Percentiles rank a stretch among this genome's conserved stretches.
Evolutionary conservation across 2,329 filamentous ascomycete genomes (phyloP).

Genomic region (Exophiala xenobiotica): DNA sequence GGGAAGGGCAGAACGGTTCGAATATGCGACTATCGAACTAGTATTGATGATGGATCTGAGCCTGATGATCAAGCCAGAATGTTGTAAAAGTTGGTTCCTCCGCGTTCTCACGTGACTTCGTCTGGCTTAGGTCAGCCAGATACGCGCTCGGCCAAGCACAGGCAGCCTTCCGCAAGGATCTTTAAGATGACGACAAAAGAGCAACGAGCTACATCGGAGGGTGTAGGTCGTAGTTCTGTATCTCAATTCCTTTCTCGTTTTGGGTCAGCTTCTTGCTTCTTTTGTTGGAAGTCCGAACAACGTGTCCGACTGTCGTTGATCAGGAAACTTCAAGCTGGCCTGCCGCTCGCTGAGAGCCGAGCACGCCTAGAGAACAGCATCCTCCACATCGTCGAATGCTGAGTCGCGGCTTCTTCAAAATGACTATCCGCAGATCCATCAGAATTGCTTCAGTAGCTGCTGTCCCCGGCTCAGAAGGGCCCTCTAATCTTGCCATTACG

Average conservation of each 20-base stretch:
- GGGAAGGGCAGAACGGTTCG: too few species aligned
- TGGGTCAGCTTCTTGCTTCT: too few species aligned
- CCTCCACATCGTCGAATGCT: conserved; percentile 22
- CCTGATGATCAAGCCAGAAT: not conserved
- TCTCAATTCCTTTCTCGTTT: too few species aligned
- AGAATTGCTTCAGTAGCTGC: conserved; percentile 14
- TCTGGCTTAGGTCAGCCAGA: conserved; percentile 26
- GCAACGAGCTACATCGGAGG: too few species aligned
- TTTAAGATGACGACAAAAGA: conserved; percentile 3
- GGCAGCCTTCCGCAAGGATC: conserved; percentile 7
- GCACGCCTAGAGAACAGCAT: too few species aligned
- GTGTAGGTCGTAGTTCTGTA: too few species aligned
- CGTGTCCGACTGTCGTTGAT: too few species aligned
- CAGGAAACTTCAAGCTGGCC: too few species aligned
- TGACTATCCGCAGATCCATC: conserved; percentile 27
- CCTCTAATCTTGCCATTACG: not conserved
- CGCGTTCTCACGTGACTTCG: conserved; percentile 5
- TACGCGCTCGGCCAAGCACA: conserved; percentile 8
- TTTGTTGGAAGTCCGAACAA: too few species aligned
- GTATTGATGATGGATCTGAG: too few species aligned
- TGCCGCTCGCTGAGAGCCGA: too few species aligned
- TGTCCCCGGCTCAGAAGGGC: not conserved
- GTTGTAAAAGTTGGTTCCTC: not conserved
- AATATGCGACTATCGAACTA: too few species aligned
- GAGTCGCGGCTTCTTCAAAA: conserved; percentile 4